Evolutionary conservation across 2,329 filamentous ascomycete genomes (phyloP).

Genomic region (Helminthosporium solani): DNA sequence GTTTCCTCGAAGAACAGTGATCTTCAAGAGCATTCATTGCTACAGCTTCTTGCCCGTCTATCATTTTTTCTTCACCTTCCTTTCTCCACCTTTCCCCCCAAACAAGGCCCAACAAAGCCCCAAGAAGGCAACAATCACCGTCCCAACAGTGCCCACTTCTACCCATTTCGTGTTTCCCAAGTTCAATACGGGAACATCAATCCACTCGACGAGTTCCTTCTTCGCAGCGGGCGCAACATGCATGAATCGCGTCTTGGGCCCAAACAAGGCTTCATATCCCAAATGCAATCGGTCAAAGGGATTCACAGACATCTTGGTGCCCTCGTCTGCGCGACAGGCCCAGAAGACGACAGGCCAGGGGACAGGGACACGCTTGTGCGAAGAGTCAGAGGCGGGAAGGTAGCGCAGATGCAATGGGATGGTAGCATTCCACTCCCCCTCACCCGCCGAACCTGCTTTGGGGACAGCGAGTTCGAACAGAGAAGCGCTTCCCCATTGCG

Average conservation of each 20-base stretch:
- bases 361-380: slow-evolving; percentile 51
- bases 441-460: slow-evolving; percentile 7
- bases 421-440: slow-evolving; percentile 59
- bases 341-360: slow-evolving; percentile 87
- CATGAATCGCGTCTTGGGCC: slow-evolving; percentile 76
- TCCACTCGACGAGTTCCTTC: slow-evolving; percentile 28
- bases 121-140: slow-evolving; percentile 47
- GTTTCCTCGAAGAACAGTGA: too few relatives aligned
- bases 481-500: slow-evolving; percentile 75
- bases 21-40: background rate
- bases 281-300: slow-evolving; percentile 83
- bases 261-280: slow-evolving; percentile 84
- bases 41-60: slow-evolving; percentile 3
- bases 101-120: slow-evolving; percentile 49
- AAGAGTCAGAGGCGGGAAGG: slow-evolving; percentile 50
- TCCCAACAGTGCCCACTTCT: slow-evolving; percentile 45
- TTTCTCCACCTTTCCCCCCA: slow-evolving; percentile 10
- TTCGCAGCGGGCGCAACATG: slow-evolving; percentile 53
- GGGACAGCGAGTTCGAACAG: slow-evolving; percentile 72
- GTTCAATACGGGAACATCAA: slow-evolving; percentile 48
- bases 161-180: slow-evolving; percentile 38
- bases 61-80: slow-evolving; percentile 20
- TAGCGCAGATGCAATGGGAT: slow-evolving; percentile 88
- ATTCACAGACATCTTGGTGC: slow-evolving; percentile 68
- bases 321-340: slow-evolving; percentile 72